Base-by-base conservation (phyloP, 2,329 filamentous ascomycete genomes). In the Graphium sp. region DNA sequence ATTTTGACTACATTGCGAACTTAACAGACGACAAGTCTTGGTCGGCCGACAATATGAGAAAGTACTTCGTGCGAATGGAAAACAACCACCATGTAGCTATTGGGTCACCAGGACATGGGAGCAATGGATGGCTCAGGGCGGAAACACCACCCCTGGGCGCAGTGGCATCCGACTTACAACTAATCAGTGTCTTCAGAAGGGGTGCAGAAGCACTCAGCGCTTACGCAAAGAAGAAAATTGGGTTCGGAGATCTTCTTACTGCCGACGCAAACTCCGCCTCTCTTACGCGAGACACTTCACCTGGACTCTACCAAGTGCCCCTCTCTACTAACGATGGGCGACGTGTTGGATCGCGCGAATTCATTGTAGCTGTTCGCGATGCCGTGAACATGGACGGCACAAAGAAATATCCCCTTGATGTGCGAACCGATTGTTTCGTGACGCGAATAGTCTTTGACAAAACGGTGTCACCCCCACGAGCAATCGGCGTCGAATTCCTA, bases 1-100 rank as follows among this genome's bases (percentile, higher is more conserved):
- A 77, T 44, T 77, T 65, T 48, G 53, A 70, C 25, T 48, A 62
- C 38, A 63, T 77, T 31, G 60, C 59, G 4, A 45, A 48, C 9
- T 40, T 74, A 17, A 77, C 72, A 3, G 69, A 70, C 4, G 72
- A 78, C 38, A 38, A 46, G 2, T 66, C 64, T 0, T 77, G 72
- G 71, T 47, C 52, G 0, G 52, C 68, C 0, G 48, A 52, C 5
- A 68, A 68, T 34, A 75, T 77, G 69, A 56, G 68, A 34, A 51
- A 59, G 35, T 72, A 74, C 46, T 67, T 66, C 32, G 44, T 54
- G 39, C 60, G 56, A 39, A 43, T 75, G 8, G 71, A 77, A 48
- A 55, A 57, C 25, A 63, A 62, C 49, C 41, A 53, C 17, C 68
- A 74, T 42, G 46, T 67, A 4, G 48, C 54, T 4, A 48, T 46